Percentiles rank a stretch among this genome's conserved stretches.
Evolutionary conservation across 1,284 basidiomycete species (phyloP).

Genomic region (Cutaneotrichosporon mucoides): DNA sequence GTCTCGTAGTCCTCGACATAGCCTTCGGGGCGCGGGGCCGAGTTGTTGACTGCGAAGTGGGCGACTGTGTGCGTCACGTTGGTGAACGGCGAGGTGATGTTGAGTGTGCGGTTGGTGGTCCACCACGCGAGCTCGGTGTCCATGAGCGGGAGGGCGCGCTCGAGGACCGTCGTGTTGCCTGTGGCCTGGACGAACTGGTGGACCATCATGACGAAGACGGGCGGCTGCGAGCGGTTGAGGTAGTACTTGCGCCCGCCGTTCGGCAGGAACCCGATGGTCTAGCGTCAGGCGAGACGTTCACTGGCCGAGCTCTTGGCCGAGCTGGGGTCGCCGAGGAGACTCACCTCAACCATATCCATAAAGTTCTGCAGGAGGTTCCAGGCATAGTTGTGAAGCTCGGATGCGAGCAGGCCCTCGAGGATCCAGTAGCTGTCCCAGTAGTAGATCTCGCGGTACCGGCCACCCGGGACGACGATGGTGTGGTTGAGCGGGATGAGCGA

Average conservation of each 20-base stretch:
- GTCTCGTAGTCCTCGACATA: conserved; percentile 66
- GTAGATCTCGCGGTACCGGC: conserved; percentile 59
- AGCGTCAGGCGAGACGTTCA: neutral
- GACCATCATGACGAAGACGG: conserved; percentile 78
- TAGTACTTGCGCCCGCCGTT: conserved; percentile 70
- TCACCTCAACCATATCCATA: conserved; percentile 75
- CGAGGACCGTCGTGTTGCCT: conserved; percentile 61
- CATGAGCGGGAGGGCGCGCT: conserved; percentile 60
- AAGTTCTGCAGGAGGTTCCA: conserved; percentile 81
- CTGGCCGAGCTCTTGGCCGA: neutral
- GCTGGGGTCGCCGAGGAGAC: neutral
- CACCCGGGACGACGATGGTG: conserved; percentile 83
- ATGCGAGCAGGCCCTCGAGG: conserved; percentile 72
- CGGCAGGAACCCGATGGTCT: conserved; percentile 71
- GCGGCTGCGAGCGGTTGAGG: conserved; percentile 83
- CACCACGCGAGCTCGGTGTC: conserved; percentile 76
- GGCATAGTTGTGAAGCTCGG: conserved; percentile 66
- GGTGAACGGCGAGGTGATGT: conserved; percentile 70
- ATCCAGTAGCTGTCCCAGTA: conserved; percentile 65
- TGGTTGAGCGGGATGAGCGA: conserved; percentile 82
- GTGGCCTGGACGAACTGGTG: conserved; percentile 59
- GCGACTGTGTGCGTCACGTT: conserved; percentile 61
- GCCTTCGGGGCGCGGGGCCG: conserved; percentile 78
- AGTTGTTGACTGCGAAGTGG: conserved; percentile 70
- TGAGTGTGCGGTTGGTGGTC: conserved; percentile 66